A percentile compares a stretch with the other conserved stretches of the same genome.
Evolutionary conservation across 352 stramenopile genomes (phyloP).

Genomic region (Phytophthora vignae): DNA sequence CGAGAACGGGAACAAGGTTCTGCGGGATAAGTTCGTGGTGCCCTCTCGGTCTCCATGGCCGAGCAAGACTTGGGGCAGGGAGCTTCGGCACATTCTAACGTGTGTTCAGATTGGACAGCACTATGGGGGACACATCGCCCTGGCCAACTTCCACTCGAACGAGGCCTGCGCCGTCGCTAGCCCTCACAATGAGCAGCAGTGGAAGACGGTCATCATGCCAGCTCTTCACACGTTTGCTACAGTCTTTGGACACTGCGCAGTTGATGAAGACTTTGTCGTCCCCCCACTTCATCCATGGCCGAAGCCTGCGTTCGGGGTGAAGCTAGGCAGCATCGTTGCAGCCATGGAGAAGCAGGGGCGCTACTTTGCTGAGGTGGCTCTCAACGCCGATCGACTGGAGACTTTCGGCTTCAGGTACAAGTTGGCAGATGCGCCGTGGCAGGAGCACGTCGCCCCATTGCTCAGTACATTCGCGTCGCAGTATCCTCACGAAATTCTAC

Average conservation of each 20-base stretch:
- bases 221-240: slow-evolving; percentile 32
- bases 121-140: slow-evolving; percentile 30
- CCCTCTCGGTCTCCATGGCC: slow-evolving; percentile 36
- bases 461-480: slow-evolving; percentile 22
- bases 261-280: slow-evolving; percentile 27
- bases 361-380: slow-evolving; percentile 35
- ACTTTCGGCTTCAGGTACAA: slow-evolving; percentile 42
- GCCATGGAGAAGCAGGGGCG: slow-evolving; percentile 23
- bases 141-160: slow-evolving; percentile 22
- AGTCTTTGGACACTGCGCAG: slow-evolving; percentile 35
- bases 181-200: slow-evolving; percentile 11
- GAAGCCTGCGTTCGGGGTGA: slow-evolving; percentile 16
- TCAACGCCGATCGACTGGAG: slow-evolving; percentile 39
- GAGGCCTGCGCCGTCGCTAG: slow-evolving; percentile 5
- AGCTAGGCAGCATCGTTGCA: slow-evolving; percentile 24
- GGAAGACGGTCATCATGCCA: slow-evolving; percentile 33
- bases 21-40: slow-evolving; percentile 38
- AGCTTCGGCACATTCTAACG: slow-evolving; percentile 29
- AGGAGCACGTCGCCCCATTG: slow-evolving; percentile 25
- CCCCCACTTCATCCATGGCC: slow-evolving; percentile 31
- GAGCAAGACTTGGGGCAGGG: slow-evolving; percentile 30
- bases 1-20: slow-evolving; percentile 31
- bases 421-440: slow-evolving; percentile 29
- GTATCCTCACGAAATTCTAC: slow-evolving; percentile 34
- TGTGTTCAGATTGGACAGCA: slow-evolving; percentile 31